Evolutionary conservation across 2,329 filamentous ascomycete genomes (phyloP).

Genomic region (Fusarium denticulatum): DNA sequence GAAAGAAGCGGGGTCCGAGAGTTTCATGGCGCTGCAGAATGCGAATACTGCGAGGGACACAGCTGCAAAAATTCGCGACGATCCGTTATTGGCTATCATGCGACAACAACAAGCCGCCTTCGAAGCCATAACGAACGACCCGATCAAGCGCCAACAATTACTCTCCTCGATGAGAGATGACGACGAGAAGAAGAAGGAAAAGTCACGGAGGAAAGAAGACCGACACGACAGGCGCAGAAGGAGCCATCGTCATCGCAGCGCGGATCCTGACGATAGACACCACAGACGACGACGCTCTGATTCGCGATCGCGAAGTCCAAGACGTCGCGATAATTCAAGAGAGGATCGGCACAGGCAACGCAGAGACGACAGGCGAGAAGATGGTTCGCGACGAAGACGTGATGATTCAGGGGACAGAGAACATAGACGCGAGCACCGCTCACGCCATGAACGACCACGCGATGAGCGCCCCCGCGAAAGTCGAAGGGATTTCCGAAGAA

Average conservation of each 20-base stretch:
- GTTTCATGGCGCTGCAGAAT: slow-evolving; percentile 69
- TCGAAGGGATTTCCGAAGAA: slow-evolving; percentile 34
- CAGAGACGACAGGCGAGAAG: slow-evolving; percentile 39
- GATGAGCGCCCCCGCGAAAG: slow-evolving; percentile 42
- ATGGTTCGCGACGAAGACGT: slow-evolving; percentile 29
- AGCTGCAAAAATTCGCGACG: slow-evolving; percentile 85
- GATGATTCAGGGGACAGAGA: slow-evolving; percentile 38
- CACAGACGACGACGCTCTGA: slow-evolving; percentile 56
- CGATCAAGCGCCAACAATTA: slow-evolving; percentile 72
- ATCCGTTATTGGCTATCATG: slow-evolving; percentile 93
- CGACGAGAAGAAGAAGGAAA: slow-evolving; percentile 58
- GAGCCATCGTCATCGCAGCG: slow-evolving; percentile 56
- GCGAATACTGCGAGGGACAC: slow-evolving; percentile 82
- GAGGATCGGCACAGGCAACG: slow-evolving; percentile 43
- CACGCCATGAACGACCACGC: slow-evolving; percentile 22
- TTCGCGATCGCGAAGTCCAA: slow-evolving; percentile 58
- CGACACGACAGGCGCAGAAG: slow-evolving; percentile 52
- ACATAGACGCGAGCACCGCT: slow-evolving; percentile 15
- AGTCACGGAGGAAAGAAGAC: slow-evolving; percentile 43
- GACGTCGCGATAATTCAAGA: slow-evolving; percentile 45
- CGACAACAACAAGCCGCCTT: slow-evolving; percentile 87
- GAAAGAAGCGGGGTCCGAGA: slow-evolving; percentile 73
- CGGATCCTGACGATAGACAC: slow-evolving; percentile 51
- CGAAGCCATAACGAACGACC: slow-evolving; percentile 82
- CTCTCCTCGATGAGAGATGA: slow-evolving; percentile 71